A percentile compares a stretch with the other conserved stretches of the same genome.
Evolutionary conservation across 2,329 filamentous ascomycete species (phyloP).

Genomic region (Stenocarpella maydis): DNA sequence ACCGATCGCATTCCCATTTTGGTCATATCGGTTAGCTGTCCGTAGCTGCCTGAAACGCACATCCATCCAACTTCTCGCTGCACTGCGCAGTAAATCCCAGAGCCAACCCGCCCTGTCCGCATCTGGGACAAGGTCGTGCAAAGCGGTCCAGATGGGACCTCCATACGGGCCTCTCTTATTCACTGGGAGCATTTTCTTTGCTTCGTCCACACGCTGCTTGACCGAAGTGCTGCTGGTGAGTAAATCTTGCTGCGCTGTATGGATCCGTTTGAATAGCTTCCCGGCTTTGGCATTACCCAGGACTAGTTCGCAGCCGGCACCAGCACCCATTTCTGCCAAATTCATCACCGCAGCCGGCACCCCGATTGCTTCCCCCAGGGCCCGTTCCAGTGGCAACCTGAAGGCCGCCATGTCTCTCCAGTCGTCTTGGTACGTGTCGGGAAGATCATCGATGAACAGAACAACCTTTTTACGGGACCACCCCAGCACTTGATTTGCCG

Average conservation of each 20-base stretch:
- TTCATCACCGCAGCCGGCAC: not conserved
- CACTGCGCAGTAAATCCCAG: not conserved
- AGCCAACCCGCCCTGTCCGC: not conserved
- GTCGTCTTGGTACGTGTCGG: not conserved
- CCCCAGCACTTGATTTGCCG: not conserved
- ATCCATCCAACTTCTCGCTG: not conserved
- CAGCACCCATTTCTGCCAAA: not conserved
- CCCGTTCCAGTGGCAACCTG: not conserved
- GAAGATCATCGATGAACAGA: not conserved
- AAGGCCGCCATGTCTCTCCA: not conserved
- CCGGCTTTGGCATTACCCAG: not conserved
- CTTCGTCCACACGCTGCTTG: not conserved
- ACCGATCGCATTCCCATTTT: no score
- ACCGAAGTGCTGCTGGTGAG: not conserved
- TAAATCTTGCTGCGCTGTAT: not conserved
- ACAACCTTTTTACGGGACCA: not conserved
- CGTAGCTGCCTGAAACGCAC: not conserved
- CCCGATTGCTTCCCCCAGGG: not conserved
- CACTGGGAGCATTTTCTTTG: not conserved
- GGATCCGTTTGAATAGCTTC: not conserved
- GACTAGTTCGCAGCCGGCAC: not conserved
- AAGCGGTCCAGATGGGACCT: no score
- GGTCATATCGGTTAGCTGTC: fast-evolving
- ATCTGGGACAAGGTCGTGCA: not conserved
- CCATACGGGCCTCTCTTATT: no score